These are phyloP conservation scores for Xylaria sp. DNA, from an alignment of 2,329 filamentous ascomycete species.

Conservation along the genomic window DNA sequence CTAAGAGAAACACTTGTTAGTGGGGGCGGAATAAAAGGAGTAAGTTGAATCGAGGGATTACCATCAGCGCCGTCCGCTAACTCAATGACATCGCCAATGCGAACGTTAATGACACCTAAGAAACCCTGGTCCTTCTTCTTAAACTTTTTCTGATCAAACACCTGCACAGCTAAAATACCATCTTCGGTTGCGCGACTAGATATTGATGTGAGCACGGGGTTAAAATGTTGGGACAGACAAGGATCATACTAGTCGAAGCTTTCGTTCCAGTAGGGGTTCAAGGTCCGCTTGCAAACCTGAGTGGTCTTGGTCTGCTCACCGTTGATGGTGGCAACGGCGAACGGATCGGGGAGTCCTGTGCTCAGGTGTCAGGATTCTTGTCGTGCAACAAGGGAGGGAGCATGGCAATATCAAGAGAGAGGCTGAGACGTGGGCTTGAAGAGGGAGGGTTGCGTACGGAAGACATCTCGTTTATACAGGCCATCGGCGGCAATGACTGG, in stretches of 20 bases:
- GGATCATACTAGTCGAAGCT: conserved; percentile 90
- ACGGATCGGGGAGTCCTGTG: conserved; percentile 94
- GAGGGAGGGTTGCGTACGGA: conserved; percentile 73
- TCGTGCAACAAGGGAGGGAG: not conserved
- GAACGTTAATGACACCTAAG: conserved; percentile 95
- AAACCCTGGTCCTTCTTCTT: conserved; percentile 99
- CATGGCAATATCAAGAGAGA: not conserved
- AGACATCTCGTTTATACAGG: conserved; percentile 98
- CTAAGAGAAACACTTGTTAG: conserved; percentile 58
- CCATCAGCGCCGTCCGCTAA: conserved; percentile 90
- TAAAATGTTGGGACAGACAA: conserved; percentile 35
- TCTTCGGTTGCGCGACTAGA: conserved; percentile 88
- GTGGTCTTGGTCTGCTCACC: conserved; percentile 99
- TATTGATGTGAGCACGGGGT: conserved; percentile 39
- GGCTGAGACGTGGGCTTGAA: not conserved
- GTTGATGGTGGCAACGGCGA: conserved; percentile 95
- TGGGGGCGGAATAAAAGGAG: conserved; percentile 40
- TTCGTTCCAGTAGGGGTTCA: conserved; percentile 99
- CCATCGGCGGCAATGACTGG: conserved; percentile 98
- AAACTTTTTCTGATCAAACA: conserved; percentile 99
- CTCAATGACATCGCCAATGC: conserved; percentile 93
- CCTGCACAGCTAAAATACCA: conserved; percentile 96
- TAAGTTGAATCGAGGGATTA: conserved; percentile 56
- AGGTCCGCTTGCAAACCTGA: conserved; percentile 92
- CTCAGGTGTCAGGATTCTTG: conserved; percentile 6